These are phyloP conservation scores for Obelidium mucronatum DNA, from an alignment of 192 early-diverging fungal genomes.

Conservation along the genomic window DNA sequence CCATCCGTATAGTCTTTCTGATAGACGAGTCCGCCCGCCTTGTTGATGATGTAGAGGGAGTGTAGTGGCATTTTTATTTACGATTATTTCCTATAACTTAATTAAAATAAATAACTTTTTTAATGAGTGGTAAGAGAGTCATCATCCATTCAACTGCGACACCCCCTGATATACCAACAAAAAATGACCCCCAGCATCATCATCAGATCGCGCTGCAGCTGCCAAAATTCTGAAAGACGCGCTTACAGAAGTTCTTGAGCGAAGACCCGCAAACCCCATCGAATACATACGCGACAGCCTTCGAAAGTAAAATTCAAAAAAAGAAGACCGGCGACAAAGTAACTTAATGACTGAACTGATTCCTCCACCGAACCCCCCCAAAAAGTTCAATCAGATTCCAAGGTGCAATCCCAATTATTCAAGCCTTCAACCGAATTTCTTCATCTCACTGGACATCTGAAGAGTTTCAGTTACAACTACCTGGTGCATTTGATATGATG, in stretches of 20 bases:
- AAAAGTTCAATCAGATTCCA: conserved; percentile 12
- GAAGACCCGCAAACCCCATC: conserved; percentile 25
- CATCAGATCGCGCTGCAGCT: background rate
- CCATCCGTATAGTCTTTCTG: conserved; percentile 88
- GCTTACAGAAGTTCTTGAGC: conserved; percentile 14
- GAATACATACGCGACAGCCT: conserved; percentile 29
- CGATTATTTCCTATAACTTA: background rate
- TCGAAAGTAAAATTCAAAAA: conserved; percentile 14
- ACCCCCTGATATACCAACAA: too few species aligned
- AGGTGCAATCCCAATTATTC: conserved; percentile 2
- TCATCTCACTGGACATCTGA: conserved; percentile 17
- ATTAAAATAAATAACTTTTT: background rate
- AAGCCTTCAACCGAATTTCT: conserved; percentile 11
- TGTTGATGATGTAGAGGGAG: conserved; percentile 57
- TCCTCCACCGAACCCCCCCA: background rate
- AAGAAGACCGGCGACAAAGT: too few species aligned
- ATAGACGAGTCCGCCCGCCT: conserved; percentile 93
- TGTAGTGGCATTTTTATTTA: conserved; percentile 36
- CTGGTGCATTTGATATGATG: conserved; percentile 11
- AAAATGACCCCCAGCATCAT: background rate
- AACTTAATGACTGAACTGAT: too few species aligned
- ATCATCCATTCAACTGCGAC: background rate
- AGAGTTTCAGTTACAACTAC: conserved; percentile 3
- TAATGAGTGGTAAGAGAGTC: background rate
- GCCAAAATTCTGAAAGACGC: conserved; percentile 21